Evolutionary conservation across 345 rosid genomes (phyloP), one percentile per base, ranked within the genome.

Genomic region (Hibiscus syriacus): DNA sequence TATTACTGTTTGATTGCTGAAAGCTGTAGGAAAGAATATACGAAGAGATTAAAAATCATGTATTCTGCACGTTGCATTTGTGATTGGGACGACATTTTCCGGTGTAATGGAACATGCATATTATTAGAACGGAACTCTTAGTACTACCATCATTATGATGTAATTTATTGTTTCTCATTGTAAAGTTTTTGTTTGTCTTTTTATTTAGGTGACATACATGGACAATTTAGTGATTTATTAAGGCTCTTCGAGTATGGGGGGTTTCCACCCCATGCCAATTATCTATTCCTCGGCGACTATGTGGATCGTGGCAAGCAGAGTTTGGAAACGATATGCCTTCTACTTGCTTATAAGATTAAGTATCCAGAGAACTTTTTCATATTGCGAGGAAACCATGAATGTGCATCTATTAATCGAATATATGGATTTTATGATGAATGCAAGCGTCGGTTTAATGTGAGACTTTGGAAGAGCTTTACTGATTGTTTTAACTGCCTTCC

Each of bases 161-260:
- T 77, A 46, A 12, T 68, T 26, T 67, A 26, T 41, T 48, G n/a
- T n/a, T 46, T 16, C 50, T 46, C 50, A 46, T 46, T 46, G 20
- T 46, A 14, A 46, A 3, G n/a, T n/a, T n/a, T n/a, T n/a, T n/a
- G 3, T 13, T 45, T 46, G 16, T 46, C 7, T 16, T n/a, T 3
- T 16, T 73, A n/a, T 94, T 46, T 46, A 46, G 52, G 52, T 46
- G 52, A 46, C 52, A 46, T 46, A 46, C 52, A 46, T n/a, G 52
- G 96, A 19, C 96, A 92, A 56, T 92, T 87, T 58, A 87, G 92
- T 78, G 98, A 92, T 73, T 67, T 92, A 67, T 74, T 92, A 68
- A 83, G 98, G 83, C 95, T 90, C 50, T 92, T 92, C 5, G 98
- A 92, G 70, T 87, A 92, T 14, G 98, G 98, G 43, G 95, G 98